These are phyloP conservation scores for Macadamia tetraphylla DNA, from an alignment of 164 flowering plant species.

Conservation along the genomic window DNA sequence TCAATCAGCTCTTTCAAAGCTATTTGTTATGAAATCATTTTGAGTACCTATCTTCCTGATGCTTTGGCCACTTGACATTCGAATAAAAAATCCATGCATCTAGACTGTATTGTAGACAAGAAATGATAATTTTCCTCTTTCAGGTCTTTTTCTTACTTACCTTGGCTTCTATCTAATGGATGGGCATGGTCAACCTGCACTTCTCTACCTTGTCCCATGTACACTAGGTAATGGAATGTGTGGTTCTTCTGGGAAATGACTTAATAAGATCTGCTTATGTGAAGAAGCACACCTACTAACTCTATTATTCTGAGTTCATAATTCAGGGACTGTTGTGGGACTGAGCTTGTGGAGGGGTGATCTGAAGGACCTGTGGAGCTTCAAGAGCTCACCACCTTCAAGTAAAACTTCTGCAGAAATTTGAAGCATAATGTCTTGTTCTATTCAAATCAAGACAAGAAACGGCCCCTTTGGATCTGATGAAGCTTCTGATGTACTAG, in stretches of 20 bases:
- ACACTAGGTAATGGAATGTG: constrained; percentile 1
- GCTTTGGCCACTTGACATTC: background rate
- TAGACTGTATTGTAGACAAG: background rate
- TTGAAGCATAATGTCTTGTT: background rate
- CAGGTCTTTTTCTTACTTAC: constrained; percentile 72
- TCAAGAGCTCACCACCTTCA: background rate
- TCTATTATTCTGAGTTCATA: background rate
- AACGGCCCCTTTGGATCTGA: too few species aligned
- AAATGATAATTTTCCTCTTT: constrained; percentile 5
- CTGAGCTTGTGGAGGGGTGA: constrained; percentile 1
- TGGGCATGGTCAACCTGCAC: constrained; percentile 13
- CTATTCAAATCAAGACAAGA: background rate
- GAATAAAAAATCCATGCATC: background rate
- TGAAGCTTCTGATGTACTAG: too few species aligned
- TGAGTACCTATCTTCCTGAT: too few species aligned
- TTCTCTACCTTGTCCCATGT: constrained; percentile 13
- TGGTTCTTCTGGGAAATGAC: background rate
- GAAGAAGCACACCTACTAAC: background rate
- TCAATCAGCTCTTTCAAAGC: too few species aligned
- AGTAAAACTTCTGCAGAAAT: background rate
- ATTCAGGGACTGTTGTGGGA: background rate
- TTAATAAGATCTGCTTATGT: background rate
- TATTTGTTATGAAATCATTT: background rate
- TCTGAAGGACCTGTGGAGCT: constrained; percentile 1
- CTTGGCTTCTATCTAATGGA: constrained; percentile 43